These are phyloP conservation scores for Cercospora berteroae DNA, from an alignment of 2,329 filamentous ascomycete genomes.

Conservation along the genomic window DNA sequence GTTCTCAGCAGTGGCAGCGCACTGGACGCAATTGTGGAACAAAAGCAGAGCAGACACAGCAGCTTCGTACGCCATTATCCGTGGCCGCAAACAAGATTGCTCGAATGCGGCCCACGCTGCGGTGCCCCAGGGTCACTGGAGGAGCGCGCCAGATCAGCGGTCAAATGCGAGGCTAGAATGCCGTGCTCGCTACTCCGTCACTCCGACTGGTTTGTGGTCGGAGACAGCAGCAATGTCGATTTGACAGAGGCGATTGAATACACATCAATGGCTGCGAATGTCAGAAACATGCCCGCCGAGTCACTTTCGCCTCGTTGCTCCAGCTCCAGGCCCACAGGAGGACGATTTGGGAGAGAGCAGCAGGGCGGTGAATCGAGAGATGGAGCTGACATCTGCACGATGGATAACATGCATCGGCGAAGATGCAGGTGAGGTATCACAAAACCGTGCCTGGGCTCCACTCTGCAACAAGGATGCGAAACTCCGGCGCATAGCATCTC, in stretches of 20 bases:
- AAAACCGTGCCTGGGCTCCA: constrained; percentile 10
- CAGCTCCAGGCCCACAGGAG: not conserved
- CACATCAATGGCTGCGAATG: not conserved
- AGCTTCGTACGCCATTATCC: constrained; percentile 13
- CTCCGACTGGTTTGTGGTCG: constrained; percentile 11
- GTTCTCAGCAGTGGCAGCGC: constrained; percentile 20
- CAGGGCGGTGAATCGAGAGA: not conserved
- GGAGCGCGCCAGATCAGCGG: not conserved
- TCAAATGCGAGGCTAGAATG: constrained; percentile 4
- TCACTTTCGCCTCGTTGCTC: not conserved
- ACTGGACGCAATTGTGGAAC: constrained; percentile 30
- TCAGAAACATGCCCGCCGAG: not conserved
- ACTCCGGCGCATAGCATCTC: constrained; percentile 7
- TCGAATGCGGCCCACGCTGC: constrained; percentile 4
- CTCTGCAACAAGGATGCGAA: not conserved
- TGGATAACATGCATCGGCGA: not conserved
- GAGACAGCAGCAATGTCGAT: not conserved
- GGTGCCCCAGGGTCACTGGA: not conserved
- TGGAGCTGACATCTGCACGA: not conserved
- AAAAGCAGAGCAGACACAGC: constrained; percentile 17
- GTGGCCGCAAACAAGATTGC: constrained; percentile 16
- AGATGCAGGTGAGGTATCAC: constrained; percentile 14
- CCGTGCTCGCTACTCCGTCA: not conserved
- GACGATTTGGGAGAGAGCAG: not conserved
- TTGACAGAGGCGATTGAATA: not conserved